Evolutionary conservation across 1,139 yeast species (phyloP).

Genomic region (Hanseniaspora uvarum): DNA sequence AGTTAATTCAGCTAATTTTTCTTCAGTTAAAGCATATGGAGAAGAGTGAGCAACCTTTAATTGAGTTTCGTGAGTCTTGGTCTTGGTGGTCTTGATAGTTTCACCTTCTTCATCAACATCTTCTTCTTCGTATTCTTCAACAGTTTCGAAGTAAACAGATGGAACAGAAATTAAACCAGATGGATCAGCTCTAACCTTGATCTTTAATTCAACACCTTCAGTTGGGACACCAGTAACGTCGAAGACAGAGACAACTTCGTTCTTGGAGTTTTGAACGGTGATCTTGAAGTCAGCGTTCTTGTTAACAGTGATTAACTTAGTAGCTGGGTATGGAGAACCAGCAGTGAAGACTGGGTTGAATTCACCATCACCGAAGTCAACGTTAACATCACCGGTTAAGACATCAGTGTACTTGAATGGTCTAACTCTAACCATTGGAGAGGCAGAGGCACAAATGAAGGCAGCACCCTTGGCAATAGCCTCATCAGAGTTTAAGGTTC

Average conservation of each 20-base stretch:
- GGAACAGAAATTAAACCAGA: slow-evolving; percentile 91
- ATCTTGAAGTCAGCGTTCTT: slow-evolving; percentile 82
- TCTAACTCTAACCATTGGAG: slow-evolving; percentile 96
- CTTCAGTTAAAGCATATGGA: slow-evolving; percentile 18
- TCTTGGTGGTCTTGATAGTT: slow-evolving; percentile 54
- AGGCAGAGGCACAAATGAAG: slow-evolving; percentile 96
- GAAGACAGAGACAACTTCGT: slow-evolving; percentile 72
- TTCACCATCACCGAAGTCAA: slow-evolving; percentile 85
- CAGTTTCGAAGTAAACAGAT: slow-evolving; percentile 66
- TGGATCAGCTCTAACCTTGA: slow-evolving; percentile 94
- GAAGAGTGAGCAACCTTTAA: slow-evolving; percentile 51
- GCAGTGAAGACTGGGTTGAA: slow-evolving; percentile 96
- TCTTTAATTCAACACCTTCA: slow-evolving; percentile 69
- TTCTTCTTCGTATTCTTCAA: slow-evolving; percentile 84
- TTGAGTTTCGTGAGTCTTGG: slow-evolving; percentile 86
- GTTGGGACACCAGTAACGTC: slow-evolving; percentile 66
- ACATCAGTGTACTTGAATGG: slow-evolving; percentile 97
- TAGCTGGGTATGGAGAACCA: slow-evolving; percentile 86
- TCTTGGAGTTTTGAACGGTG: slow-evolving; percentile 69
- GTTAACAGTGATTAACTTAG: slow-evolving; percentile 88
- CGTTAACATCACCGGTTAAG: slow-evolving; percentile 80
- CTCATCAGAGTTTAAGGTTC: slow-evolving; percentile 97
- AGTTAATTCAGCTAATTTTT: slow-evolving; percentile 17
- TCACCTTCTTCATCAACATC: slow-evolving; percentile 51
- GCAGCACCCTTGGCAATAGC: slow-evolving; percentile 99